Conservation (phyloP, 176 grass and related monocot genomes). For the Avena sativa region DNA sequence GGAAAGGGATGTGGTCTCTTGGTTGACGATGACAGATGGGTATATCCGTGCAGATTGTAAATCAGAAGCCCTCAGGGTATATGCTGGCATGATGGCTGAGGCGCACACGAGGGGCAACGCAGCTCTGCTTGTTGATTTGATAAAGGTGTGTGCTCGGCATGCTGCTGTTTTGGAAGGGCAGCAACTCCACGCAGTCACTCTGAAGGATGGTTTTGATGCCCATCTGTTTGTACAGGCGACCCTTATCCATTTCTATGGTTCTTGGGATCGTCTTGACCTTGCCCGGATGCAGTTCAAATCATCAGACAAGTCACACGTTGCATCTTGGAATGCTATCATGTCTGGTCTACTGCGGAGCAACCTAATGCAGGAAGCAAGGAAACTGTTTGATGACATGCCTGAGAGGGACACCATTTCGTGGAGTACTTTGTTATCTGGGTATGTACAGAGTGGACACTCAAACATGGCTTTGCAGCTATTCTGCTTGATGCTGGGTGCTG, state of each 20-base stretch:
- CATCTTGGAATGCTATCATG: conserved; percentile 67
- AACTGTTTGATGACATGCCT: conserved; percentile 64
- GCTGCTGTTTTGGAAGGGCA: conserved; percentile 51
- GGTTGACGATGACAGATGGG: conserved; percentile 63
- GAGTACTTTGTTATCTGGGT: conserved; percentile 68
- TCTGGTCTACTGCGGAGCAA: conserved; percentile 42
- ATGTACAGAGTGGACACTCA: conserved; percentile 44
- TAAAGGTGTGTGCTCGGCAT: conserved; percentile 50
- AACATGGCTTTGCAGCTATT: conserved; percentile 62
- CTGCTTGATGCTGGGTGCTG: conserved; percentile 42
- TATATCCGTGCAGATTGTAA: conserved; percentile 42
- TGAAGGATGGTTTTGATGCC: conserved; percentile 64
- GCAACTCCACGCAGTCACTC: conserved; percentile 61
- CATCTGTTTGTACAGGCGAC: conserved; percentile 66
- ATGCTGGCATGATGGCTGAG: conserved; percentile 50
- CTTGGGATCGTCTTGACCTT: conserved; percentile 35
- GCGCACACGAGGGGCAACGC: conserved; percentile 1
- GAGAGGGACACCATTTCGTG: conserved; percentile 67
- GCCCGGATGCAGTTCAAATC: conserved; percentile 54
- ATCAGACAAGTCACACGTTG: conserved; percentile 56
- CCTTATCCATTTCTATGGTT: conserved; percentile 66
- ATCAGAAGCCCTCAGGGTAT: conserved; percentile 43
- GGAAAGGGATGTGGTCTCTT: conserved; percentile 58
- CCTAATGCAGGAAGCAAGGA: conserved; percentile 45
- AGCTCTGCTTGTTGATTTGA: conserved; percentile 58